Conservation (phyloP, 176 grass and related monocot genomes). For the Oropetium thomaeum region DNA sequence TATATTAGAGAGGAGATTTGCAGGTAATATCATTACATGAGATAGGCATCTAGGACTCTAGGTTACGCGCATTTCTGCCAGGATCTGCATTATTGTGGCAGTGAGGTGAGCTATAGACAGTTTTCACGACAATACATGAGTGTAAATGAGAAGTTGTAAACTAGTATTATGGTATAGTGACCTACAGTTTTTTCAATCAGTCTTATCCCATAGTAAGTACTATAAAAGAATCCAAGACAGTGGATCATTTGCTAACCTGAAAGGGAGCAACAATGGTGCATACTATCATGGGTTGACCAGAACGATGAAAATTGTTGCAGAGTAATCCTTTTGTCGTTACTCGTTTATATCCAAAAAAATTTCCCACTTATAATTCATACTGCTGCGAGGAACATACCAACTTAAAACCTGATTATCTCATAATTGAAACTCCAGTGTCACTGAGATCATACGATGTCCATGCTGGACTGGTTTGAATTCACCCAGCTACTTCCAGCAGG, state of each 20-base stretch:
- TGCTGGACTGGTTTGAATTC: slow-evolving; percentile 29
- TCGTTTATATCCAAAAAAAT: not conserved
- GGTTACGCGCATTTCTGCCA: slow-evolving; percentile 19
- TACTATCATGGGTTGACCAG: slow-evolving; percentile 15
- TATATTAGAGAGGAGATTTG: slow-evolving; percentile 15
- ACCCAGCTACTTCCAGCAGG: slow-evolving; percentile 43
- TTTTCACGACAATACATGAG: slow-evolving; percentile 16
- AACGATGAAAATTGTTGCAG: slow-evolving; percentile 2
- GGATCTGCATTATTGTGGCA: not conserved
- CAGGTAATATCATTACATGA: slow-evolving; percentile 7
- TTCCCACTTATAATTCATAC: not conserved
- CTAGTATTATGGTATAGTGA: not conserved
- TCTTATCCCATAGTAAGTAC: not conserved
- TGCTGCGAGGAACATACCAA: not conserved
- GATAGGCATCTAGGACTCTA: slow-evolving; percentile 23
- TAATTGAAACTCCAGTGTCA: not conserved
- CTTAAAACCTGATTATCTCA: not conserved
- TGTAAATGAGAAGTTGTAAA: not conserved
- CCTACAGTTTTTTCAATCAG: slow-evolving; percentile 2
- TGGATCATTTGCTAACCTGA: slow-evolving; percentile 28
- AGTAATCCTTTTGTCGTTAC: slow-evolving; percentile 14
- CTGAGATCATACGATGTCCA: slow-evolving; percentile 3
- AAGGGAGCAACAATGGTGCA: slow-evolving; percentile 6
- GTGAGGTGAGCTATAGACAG: not conserved
- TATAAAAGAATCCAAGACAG: not conserved